Conservation (phyloP, 1,284 basidiomycete genomes). For the Melampsora larici-populina region DNA sequence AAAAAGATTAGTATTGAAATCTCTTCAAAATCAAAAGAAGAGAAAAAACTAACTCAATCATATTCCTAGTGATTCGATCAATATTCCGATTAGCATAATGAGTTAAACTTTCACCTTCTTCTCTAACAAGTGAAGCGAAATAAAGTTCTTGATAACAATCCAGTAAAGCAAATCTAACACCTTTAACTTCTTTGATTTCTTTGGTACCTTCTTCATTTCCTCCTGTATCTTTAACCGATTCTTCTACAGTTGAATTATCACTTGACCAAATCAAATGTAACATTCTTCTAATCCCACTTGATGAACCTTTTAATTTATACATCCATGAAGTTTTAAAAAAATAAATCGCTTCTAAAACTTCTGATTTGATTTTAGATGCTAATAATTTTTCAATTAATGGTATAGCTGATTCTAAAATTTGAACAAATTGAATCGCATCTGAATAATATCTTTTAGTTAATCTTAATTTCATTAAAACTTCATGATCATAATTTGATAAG, state of each 20-base stretch:
- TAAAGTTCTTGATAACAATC: constrained; percentile 87
- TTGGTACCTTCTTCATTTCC: constrained; percentile 45
- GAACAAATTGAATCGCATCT: constrained; percentile 83
- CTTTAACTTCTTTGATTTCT: constrained; percentile 76
- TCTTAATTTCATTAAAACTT: constrained; percentile 66
- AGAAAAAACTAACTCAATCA: constrained; percentile 70
- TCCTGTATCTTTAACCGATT: constrained; percentile 52
- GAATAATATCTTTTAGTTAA: constrained; percentile 80
- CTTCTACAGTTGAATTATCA: constrained; percentile 78
- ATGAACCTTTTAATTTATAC: constrained; percentile 66
- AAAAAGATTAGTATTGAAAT: constrained; percentile 2
- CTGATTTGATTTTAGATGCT: constrained; percentile 84
- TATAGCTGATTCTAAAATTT: constrained; percentile 71
- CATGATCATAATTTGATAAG: constrained; percentile 46
- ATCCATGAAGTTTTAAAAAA: constrained; percentile 83
- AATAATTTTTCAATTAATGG: constrained; percentile 72
- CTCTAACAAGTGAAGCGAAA: constrained; percentile 62
- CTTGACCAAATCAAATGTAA: constrained; percentile 96
- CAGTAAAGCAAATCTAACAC: constrained; percentile 77
- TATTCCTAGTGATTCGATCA: constrained; percentile 93
- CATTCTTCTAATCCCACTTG: constrained; percentile 83
- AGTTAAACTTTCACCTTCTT: constrained; percentile 58
- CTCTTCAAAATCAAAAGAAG: background rate
- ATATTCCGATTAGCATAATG: constrained; percentile 72
- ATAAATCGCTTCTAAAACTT: constrained; percentile 91